Conservation (phyloP, 2,329 filamentous ascomycete genomes). For the Talaromyces verruculosus region DNA sequence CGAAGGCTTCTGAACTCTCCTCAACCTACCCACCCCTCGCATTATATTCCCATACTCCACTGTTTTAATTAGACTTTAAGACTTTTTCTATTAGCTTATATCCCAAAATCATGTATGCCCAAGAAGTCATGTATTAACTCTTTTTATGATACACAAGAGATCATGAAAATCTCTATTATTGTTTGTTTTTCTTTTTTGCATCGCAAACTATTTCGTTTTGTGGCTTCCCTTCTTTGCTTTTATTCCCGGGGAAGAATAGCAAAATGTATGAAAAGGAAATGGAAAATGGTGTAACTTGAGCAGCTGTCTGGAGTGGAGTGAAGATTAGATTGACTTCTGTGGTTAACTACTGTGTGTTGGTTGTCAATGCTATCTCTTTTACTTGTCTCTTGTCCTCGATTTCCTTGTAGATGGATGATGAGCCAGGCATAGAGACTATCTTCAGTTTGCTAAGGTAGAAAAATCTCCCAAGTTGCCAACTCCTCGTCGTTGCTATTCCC, state of each 20-base stretch:
- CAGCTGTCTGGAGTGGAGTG: not conserved
- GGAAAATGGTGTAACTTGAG: constrained; percentile 9
- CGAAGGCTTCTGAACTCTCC: constrained; percentile 14
- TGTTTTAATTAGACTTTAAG: constrained; percentile 40
- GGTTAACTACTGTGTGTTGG: not conserved
- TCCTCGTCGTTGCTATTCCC: no score
- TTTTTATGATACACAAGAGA: constrained; percentile 34
- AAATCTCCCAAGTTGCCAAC: no score
- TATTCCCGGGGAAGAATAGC: constrained; percentile 4
- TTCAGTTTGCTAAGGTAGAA: no score
- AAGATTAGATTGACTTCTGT: not conserved
- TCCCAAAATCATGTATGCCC: constrained; percentile 39
- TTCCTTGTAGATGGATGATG: no score
- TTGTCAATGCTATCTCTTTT: constrained; percentile 1
- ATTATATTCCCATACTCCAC: constrained; percentile 18
- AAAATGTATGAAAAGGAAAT: constrained; percentile 18
- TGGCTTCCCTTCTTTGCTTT: constrained; percentile 8
- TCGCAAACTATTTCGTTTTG: constrained; percentile 10
- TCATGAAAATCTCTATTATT: constrained; percentile 30
- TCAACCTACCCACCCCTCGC: not conserved
- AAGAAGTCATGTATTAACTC: constrained; percentile 43
- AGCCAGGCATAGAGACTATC: no score
- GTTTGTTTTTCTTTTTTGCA: constrained; percentile 1
- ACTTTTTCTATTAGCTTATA: constrained; percentile 13
- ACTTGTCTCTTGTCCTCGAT: no score